Evolutionary conservation across 805 yeast species (phyloP).

Genomic region (Hanseniaspora guilliermondii): DNA sequence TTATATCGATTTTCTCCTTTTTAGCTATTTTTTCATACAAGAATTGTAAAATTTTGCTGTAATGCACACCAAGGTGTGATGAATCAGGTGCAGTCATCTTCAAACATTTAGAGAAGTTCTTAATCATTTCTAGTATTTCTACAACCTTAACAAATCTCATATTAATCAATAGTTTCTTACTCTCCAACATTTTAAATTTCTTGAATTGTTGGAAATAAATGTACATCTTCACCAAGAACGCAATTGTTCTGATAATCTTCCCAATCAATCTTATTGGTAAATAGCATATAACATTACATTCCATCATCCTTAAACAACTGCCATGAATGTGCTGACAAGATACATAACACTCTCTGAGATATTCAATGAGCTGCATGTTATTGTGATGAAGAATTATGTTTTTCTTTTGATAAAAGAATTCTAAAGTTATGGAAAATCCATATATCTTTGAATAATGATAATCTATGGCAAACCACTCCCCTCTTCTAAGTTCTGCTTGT

Average conservation of each 20-base stretch:
- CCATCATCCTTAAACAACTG: constrained; percentile 34
- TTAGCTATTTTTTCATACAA: constrained; percentile 53
- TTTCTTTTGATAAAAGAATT: constrained; percentile 7
- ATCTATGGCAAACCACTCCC: constrained; percentile 67
- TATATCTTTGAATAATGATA: constrained; percentile 75
- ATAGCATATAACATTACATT: constrained; percentile 47
- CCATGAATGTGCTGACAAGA: constrained; percentile 9
- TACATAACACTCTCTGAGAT: constrained; percentile 7
- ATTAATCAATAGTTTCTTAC: constrained; percentile 38
- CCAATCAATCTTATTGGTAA: constrained; percentile 93
- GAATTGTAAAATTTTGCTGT: constrained; percentile 64
- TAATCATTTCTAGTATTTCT: constrained; percentile 55
- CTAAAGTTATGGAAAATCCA: constrained; percentile 27
- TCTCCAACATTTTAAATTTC: constrained; percentile 26
- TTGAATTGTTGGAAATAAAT: constrained; percentile 35
- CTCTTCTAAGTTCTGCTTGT: constrained; percentile 36
- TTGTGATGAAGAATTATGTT: constrained; percentile 9
- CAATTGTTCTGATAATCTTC: constrained; percentile 74
- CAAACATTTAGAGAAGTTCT: constrained; percentile 57
- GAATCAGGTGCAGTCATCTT: constrained; percentile 84
- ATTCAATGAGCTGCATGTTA: constrained; percentile 9
- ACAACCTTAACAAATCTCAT: constrained; percentile 56
- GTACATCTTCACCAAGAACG: constrained; percentile 79
- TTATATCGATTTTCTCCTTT: background rate
- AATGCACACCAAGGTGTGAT: constrained; percentile 67